These are phyloP conservation scores for Trametes maxima DNA, from an alignment of 768 basidiomycete genomes.

Conservation along the genomic window DNA sequence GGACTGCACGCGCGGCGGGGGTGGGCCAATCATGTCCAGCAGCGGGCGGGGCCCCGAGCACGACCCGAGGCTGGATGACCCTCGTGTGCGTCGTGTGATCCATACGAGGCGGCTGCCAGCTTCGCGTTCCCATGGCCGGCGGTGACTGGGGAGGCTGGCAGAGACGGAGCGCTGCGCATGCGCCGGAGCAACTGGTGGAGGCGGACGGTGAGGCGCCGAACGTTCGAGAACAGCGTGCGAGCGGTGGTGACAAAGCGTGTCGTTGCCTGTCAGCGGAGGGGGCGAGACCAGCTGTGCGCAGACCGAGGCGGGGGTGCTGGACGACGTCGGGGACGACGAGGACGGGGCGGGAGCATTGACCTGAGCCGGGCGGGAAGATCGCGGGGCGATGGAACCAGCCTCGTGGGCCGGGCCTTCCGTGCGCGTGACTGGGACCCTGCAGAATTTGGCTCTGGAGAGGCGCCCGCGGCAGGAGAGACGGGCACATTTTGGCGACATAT, in stretches of 20 bases:
- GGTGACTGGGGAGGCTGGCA: background rate
- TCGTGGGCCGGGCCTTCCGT: slow-evolving; percentile 9
- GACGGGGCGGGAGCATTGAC: background rate
- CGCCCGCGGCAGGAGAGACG: slow-evolving; percentile 1
- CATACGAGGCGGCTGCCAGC: slow-evolving; percentile 21
- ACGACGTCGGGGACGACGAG: slow-evolving; percentile 1
- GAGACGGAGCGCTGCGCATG: slow-evolving; percentile 14
- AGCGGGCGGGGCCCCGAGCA: slow-evolving; percentile 19
- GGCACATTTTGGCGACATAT: too few species aligned
- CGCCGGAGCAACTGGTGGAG: background rate
- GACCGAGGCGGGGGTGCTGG: background rate
- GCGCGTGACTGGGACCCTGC: slow-evolving; percentile 21
- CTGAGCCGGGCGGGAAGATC: background rate
- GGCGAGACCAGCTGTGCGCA: background rate
- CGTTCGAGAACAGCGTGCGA: background rate
- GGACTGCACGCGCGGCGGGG: background rate
- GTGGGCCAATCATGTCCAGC: slow-evolving; percentile 19
- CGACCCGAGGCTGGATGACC: slow-evolving; percentile 5
- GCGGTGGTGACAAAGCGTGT: background rate
- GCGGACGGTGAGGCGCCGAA: background rate
- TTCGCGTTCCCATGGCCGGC: slow-evolving; percentile 18
- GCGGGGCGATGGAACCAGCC: slow-evolving; percentile 7
- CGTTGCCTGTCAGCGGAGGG: background rate
- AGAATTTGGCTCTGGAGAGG: background rate
- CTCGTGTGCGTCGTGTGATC: slow-evolving; percentile 25